Evolutionary conservation across 352 stramenopile genomes (phyloP).

Genomic region (Aphanomyces astaci): DNA sequence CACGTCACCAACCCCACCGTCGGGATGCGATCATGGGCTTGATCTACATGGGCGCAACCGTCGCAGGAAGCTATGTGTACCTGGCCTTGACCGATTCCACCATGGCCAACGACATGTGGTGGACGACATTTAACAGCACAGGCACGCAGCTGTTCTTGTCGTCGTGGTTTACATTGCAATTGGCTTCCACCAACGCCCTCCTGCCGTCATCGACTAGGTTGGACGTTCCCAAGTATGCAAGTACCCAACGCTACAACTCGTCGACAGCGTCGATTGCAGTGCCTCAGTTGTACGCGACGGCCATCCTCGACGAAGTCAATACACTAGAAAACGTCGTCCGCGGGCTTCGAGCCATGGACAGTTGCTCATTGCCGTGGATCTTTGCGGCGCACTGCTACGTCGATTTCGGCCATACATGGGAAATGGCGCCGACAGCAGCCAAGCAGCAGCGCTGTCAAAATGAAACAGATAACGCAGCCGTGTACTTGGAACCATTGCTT

Average conservation of each 20-base stretch:
- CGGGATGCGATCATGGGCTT: not conserved
- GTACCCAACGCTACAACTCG: not conserved
- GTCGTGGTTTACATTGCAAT: constrained; percentile 9
- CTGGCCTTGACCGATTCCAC: constrained; percentile 1
- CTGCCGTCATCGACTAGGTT: not conserved
- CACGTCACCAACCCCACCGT: not conserved
- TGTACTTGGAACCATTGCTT: constrained; percentile 11
- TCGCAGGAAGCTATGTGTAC: constrained; percentile 3
- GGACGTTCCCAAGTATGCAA: not conserved
- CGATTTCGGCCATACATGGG: constrained; percentile 17
- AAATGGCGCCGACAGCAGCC: not conserved
- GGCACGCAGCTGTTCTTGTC: constrained; percentile 1
- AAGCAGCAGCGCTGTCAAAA: not conserved
- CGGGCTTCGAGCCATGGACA: not conserved
- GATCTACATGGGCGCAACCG: constrained; percentile 10
- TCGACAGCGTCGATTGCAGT: not conserved
- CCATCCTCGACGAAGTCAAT: constrained; percentile 16
- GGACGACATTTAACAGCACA: constrained; percentile 5
- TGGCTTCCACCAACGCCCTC: not conserved
- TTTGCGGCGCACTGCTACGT: constrained; percentile 14
- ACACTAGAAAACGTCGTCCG: constrained; percentile 8
- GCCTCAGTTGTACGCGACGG: not conserved
- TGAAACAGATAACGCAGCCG: not conserved
- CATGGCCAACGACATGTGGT: constrained; percentile 21
- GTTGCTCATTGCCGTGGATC: constrained; percentile 15